Conservation (phyloP, 345 rosid species). For the Moricandia moricandioides region DNA sequence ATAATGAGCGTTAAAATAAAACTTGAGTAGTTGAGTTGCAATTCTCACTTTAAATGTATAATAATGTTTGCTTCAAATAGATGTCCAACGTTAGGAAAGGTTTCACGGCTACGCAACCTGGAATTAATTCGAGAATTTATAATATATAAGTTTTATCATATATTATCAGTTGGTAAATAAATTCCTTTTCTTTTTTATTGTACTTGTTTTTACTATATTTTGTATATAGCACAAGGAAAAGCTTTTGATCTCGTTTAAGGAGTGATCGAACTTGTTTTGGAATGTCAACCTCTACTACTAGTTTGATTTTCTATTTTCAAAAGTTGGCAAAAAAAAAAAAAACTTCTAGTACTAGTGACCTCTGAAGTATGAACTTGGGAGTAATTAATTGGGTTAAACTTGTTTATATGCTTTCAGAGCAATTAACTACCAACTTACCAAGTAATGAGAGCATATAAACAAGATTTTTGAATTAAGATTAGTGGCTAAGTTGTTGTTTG, state of each 20-base stretch:
- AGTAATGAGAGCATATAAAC: background rate
- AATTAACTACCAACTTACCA: no score
- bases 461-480: background rate
- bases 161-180: background rate
- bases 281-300: constrained; percentile 18
- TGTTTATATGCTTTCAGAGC: no score
- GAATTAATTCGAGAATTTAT: background rate
- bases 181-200: background rate
- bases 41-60: background rate
- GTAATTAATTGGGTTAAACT: no score
- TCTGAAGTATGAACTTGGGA: background rate
- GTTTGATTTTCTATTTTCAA: no score
- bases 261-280: constrained; percentile 4
- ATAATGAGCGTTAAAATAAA: background rate
- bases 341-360: background rate
- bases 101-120: constrained; percentile 14
- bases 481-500: background rate
- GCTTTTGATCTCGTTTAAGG: background rate
- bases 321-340: no score
- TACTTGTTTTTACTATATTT: background rate
- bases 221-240: background rate
- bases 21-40: constrained; percentile 13
- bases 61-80: constrained; percentile 3
- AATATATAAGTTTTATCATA: background rate
- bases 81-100: constrained; percentile 4